Base-by-base conservation (phyloP, 192 early-diverging fungal genomes). In the Coemansia sp. region DNA sequence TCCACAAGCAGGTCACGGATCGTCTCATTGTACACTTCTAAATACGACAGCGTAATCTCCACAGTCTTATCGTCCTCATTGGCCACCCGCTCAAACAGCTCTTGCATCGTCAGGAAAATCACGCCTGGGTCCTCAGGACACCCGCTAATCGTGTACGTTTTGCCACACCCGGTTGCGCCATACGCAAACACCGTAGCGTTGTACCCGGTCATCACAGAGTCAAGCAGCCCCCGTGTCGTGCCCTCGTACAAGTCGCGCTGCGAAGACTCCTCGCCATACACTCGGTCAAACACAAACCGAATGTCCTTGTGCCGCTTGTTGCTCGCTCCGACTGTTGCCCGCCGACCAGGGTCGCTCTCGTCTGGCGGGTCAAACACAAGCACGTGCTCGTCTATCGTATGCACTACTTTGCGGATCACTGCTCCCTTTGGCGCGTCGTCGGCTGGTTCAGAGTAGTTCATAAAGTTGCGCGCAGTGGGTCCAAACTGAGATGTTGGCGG, bases 21-120 rank as follows among this genome's bases (percentile, higher is more conserved):
- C 2, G 83, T 90, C 72, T 97, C 94, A 65, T 97, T 97, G 78
- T 99, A 99, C 27, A 99, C 96, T 66, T 99, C 97, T 64, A 98
- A 62, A 69, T 98, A 99, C 19, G 91, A 93, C 19, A 98, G 77
- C 43, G 78, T 49, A 1, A 78, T 71, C 16, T 92, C 90, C 13
- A 87, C 59, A 22, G 86, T 77, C 64, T 90, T 87, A 62, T 89
- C 86, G 63, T 75, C 69, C 7, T 63, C 66, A 0, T 53, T 53
- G 2, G 43, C 14, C 23, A 90, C 74, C 7, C 78, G 67, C 35
- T 74, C 69, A 62, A 90, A 90, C 23, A 90, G 81, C 56, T 88
- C 83, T 60, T 75, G 71, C 71, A 92, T 86, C 1, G 90, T 86
- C 26, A 83, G 66, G 12, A 82, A 75, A 35, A 93, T 89, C 18